Conservation (phyloP, 257 asterid genomes). For the Nicotiana obtusifolia region DNA sequence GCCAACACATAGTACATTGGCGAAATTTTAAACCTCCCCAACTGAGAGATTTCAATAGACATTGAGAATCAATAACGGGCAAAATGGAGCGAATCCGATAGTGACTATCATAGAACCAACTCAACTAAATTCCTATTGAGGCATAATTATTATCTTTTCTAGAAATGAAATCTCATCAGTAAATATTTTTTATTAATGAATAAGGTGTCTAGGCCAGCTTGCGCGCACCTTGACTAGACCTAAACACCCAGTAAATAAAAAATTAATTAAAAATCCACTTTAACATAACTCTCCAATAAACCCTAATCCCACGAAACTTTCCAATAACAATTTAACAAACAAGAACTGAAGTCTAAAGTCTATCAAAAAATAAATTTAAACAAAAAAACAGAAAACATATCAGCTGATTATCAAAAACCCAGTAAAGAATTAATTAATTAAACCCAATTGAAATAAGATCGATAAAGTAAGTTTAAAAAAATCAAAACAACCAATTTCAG, state of each 20-base stretch:
- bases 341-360: neutral
- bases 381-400: neutral
- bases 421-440: neutral
- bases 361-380: neutral
- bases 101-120: neutral
- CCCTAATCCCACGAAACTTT: neutral
- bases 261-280: neutral
- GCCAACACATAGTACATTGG: neutral
- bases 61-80: neutral
- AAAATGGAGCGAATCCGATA: neutral
- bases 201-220: no score
- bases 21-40: neutral
- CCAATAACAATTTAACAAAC: neutral
- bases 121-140: neutral
- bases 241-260: no score
- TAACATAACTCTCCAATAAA: neutral
- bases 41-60: neutral
- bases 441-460: conserved; percentile 4
- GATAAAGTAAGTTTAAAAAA: neutral
- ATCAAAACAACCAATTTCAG: neutral
- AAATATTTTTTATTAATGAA: no score
- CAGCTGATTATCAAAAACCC: neutral
- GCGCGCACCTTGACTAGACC: no score
- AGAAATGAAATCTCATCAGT: neutral
- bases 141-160: neutral